Evolutionary conservation across 345 rosid genomes (phyloP), one percentile per base, ranked within the genome.

Genomic region (Salix caprea): DNA sequence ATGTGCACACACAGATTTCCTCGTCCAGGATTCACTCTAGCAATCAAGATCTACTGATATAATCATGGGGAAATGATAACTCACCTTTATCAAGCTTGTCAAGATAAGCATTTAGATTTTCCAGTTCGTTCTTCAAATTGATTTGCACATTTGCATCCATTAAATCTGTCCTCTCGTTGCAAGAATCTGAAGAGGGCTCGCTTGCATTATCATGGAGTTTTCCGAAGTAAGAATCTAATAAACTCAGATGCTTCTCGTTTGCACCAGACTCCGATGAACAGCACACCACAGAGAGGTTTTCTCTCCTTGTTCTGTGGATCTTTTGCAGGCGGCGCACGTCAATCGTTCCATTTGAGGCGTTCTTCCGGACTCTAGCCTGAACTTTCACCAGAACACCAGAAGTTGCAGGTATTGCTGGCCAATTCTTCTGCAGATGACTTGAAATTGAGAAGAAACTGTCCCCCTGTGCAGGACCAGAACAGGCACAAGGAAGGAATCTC

Each of bases 171-270:
- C 16, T 73, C 72, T 73, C 26, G 15, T 71, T 36, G 44, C 80
- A 78, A 79, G 82, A 73, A 39, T 65, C 79, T 34, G 76, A 67
- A 70, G 73, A 58, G 54, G 70, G 50, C 70, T 67, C 71, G 72
- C 48, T 37, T 18, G 34, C 37, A n/a, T 74, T 82, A 19, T 69
- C 73, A 34, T 76, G 77, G 61, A 88, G 84, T 76, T 92, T 91
- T 66, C 84, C 83, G 42, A 92, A 90, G 86, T 94, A 94, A 62
- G 94, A 87, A 80, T 94, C 90, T 69, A 94, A 87, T 62, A 79
- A 76, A 69, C 85, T 81, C 69, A 92, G 73, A 46, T 88, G 90
- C 67, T 75, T 69, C 64, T 84, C 82, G 24, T 68, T 83, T 42
- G 66, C 9, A 75, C 79, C 73, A 16, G 76, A 68, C 75, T 79